phyloP scores from a whole-genome alignment of 441 rosid species.

The Kokia cookei region DNA sequence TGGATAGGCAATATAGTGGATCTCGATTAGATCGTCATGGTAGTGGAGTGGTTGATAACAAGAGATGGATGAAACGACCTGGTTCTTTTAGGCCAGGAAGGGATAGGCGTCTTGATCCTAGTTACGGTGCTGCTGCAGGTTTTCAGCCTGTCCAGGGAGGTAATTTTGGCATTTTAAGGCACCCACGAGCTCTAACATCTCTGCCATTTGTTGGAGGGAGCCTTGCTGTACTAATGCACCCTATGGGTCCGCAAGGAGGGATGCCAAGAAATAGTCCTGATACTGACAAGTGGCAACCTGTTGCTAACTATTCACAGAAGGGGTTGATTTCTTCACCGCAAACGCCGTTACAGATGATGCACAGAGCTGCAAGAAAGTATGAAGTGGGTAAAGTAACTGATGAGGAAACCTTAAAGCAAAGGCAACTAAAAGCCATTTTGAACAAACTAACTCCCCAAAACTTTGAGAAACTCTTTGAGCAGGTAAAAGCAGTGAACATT shows the following conservation, averaged over 20 bases:
- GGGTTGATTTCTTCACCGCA: slow-evolving; percentile 90
- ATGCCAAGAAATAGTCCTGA: slow-evolving; percentile 63
- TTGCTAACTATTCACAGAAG: slow-evolving; percentile 53
- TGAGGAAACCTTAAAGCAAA: slow-evolving; percentile 81
- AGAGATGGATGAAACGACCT: slow-evolving; percentile 58
- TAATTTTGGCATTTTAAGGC: slow-evolving; percentile 42
- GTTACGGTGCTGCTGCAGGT: slow-evolving; percentile 43
- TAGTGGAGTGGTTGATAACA: slow-evolving; percentile 55
- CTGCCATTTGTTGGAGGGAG: slow-evolving; percentile 41
- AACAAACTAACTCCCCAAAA: slow-evolving; percentile 98
- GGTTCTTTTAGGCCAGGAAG: slow-evolving; percentile 49
- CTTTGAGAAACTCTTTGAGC: slow-evolving; percentile 84
- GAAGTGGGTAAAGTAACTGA: slow-evolving; percentile 78
- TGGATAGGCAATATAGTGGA: slow-evolving; percentile 60
- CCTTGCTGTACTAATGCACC: slow-evolving; percentile 74
- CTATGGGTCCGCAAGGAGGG: slow-evolving; percentile 60
- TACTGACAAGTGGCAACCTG: slow-evolving; percentile 87
- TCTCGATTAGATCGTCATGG: slow-evolving; percentile 72
- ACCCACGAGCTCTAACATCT: slow-evolving; percentile 32
- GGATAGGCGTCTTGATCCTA: slow-evolving; percentile 42
- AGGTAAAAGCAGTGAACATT: slow-evolving; percentile 82
- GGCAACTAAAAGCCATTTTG: slow-evolving; percentile 80
- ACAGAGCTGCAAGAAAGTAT: slow-evolving; percentile 73
- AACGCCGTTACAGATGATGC: slow-evolving; percentile 78
- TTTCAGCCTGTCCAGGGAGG: slow-evolving; percentile 73